phyloP scores from a whole-genome alignment of 345 rosid species.

The Eucalyptus dawsonii region DNA sequence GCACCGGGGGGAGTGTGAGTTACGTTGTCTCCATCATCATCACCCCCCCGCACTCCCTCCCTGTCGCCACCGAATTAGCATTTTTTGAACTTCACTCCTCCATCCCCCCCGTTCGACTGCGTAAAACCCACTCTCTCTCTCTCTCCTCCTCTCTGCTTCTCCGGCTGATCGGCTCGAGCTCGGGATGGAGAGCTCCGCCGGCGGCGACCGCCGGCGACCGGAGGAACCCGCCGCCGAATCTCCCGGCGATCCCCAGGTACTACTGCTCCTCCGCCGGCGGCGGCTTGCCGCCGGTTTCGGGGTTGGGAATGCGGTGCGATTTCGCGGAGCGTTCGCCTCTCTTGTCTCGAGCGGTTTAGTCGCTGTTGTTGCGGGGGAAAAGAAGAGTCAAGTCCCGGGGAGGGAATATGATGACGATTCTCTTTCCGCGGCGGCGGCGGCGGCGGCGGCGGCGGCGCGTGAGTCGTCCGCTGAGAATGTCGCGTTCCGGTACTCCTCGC shows the following conservation, averaged over 20 bases:
- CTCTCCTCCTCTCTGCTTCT: not conserved
- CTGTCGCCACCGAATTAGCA: not conserved
- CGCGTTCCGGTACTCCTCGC: not conserved
- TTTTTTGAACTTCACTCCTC: not conserved
- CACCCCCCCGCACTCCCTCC: not conserved
- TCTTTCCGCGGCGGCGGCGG: not conserved
- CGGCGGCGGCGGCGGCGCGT: not conserved
- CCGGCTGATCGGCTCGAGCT: not conserved
- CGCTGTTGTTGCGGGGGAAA: not conserved
- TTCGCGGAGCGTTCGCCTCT: not conserved
- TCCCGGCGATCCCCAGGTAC: not conserved
- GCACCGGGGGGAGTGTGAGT: not conserved
- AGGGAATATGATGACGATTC: not conserved
- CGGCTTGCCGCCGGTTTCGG: not conserved
- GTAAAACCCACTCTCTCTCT: not conserved
- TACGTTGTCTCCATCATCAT: not conserved
- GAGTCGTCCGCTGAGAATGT: not conserved
- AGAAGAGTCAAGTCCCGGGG: not conserved
- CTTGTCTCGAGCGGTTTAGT: not conserved
- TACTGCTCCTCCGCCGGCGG: not conserved
- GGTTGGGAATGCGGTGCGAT: not conserved
- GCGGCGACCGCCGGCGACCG: not conserved
- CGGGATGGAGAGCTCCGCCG: not conserved
- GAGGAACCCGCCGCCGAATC: not conserved
- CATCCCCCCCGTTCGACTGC: not conserved